A percentile compares a stretch with the other conserved stretches of the same genome.
Evolutionary conservation across 164 flowering plant species (phyloP).

Genomic region (Aristolochia fimbriata): DNA sequence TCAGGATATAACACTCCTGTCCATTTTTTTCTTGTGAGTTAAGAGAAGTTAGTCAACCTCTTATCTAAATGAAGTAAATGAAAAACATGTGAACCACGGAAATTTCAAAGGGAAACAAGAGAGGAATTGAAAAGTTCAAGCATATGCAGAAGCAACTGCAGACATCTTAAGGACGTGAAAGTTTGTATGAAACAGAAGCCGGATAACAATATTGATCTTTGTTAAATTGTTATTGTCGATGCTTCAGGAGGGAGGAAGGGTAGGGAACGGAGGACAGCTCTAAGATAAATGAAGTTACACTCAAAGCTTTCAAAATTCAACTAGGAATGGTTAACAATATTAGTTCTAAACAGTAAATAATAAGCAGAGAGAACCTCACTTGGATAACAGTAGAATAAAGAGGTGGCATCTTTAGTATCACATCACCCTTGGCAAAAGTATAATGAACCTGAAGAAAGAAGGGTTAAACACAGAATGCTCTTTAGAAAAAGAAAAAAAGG

Average conservation of each 20-base stretch:
- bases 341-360: not conserved
- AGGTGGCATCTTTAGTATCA: constrained; percentile 3
- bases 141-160: no score
- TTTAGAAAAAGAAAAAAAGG: not conserved
- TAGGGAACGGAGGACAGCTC: not conserved
- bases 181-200: not conserved
- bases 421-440: constrained; percentile 2
- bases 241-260: no score
- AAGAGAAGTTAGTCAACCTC: no score
- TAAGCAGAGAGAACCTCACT: not conserved
- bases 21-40: no score
- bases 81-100: no score
- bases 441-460: not conserved
- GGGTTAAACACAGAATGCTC: not conserved
- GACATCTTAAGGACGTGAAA: no score
- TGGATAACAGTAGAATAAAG: constrained; percentile 3
- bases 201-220: not conserved
- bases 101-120: no score
- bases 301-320: not conserved
- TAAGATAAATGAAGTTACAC: not conserved
- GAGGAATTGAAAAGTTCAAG: no score
- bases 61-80: no score
- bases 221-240: not conserved
- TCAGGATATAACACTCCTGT: no score
- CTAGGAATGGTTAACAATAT: not conserved